These are phyloP conservation scores for Chloroidium sp. DNA, from an alignment of 163 green algal genomes.

Conservation along the genomic window DNA sequence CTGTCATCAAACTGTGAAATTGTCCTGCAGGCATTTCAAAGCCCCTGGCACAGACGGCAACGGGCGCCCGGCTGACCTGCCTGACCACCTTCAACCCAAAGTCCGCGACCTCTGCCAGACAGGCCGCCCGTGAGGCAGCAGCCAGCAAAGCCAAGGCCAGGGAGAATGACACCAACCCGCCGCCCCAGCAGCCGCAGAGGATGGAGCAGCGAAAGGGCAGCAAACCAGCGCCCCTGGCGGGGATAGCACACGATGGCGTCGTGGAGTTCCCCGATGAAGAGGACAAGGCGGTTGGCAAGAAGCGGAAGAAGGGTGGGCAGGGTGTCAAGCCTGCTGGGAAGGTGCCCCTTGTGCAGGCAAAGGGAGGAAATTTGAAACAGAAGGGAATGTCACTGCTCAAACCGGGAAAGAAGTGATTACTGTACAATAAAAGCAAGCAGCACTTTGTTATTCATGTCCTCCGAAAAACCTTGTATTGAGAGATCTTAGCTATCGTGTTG, in stretches of 20 bases:
- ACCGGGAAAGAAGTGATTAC: too few species aligned
- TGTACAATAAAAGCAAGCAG: too few species aligned
- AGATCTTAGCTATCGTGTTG: too few species aligned
- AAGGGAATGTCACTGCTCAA: too few species aligned
- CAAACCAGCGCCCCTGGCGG: not conserved
- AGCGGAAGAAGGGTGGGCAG: not conserved
- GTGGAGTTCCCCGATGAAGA: conserved; percentile 5
- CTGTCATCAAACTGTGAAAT: too few species aligned
- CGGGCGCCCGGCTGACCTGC: conserved; percentile 1
- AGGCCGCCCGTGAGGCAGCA: not conserved
- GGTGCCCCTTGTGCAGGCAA: not conserved
- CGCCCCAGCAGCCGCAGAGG: too few species aligned
- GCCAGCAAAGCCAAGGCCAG: too few species aligned
- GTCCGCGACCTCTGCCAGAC: not conserved
- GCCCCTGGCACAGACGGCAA: not conserved
- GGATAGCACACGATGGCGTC: not conserved
- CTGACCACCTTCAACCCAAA: not conserved
- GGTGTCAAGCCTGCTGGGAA: too few species aligned
- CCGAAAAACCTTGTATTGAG: too few species aligned
- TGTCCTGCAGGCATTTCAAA: not conserved
- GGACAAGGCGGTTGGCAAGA: not conserved
- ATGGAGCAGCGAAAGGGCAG: too few species aligned
- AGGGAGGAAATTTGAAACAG: not conserved
- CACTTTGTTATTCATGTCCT: too few species aligned
- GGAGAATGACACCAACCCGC: too few species aligned